Conservation (phyloP, 2,329 filamentous ascomycete species). For the Orbilia oligospora region DNA sequence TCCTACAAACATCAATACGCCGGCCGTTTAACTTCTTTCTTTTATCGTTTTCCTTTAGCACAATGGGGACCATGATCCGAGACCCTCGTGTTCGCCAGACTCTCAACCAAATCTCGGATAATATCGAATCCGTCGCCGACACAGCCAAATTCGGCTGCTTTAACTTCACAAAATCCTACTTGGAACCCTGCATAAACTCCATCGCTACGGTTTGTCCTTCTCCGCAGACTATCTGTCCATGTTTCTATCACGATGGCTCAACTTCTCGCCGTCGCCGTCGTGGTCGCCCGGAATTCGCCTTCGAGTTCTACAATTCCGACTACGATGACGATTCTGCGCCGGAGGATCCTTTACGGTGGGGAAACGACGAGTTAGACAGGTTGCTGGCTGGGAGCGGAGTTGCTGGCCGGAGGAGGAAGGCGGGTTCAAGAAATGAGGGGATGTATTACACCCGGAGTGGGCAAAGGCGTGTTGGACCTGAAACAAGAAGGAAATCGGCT, state of each 20-base stretch:
- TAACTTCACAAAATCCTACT: constrained; percentile 75
- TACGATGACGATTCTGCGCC: constrained; percentile 70
- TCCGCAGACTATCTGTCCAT: constrained; percentile 73
- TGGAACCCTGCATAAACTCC: constrained; percentile 74
- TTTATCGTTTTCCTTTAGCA: constrained; percentile 2
- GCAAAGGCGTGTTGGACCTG: constrained; percentile 71
- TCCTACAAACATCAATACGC: not conserved
- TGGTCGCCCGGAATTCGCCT: constrained; percentile 74
- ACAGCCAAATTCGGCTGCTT: constrained; percentile 76
- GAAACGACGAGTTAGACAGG: constrained; percentile 76
- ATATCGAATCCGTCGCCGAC: constrained; percentile 78
- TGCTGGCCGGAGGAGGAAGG: constrained; percentile 65
- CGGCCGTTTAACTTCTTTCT: constrained; percentile 7
- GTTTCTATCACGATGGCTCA: constrained; percentile 70
- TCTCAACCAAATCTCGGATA: constrained; percentile 77
- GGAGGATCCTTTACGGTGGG: constrained; percentile 73
- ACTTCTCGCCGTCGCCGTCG: constrained; percentile 69
- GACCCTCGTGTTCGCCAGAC: constrained; percentile 76
- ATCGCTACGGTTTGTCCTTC: constrained; percentile 72
- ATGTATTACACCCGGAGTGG: constrained; percentile 65
- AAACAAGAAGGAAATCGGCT: constrained; percentile 72
- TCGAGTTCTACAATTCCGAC: constrained; percentile 77
- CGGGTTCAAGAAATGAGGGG: constrained; percentile 60
- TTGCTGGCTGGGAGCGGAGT: constrained; percentile 72
- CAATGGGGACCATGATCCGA: constrained; percentile 58